Conservation (phyloP, 805 yeast genomes). For the Metschnikowia lachancei region DNA sequence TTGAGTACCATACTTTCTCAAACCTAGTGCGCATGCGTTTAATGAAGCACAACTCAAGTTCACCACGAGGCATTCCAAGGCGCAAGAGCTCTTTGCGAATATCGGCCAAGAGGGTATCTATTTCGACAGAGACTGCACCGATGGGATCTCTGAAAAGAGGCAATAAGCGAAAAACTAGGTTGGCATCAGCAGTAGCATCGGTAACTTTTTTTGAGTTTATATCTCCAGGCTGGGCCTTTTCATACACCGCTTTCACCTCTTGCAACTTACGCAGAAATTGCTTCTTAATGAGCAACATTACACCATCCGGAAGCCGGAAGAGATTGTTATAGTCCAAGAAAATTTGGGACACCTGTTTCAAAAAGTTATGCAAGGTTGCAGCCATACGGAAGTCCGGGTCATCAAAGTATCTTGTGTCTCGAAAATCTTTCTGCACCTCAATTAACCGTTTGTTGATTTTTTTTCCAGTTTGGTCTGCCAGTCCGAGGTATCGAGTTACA, state of each 20-base stretch:
- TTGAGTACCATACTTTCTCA: slow-evolving; percentile 11
- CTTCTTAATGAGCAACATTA: slow-evolving; percentile 1
- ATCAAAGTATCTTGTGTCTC: not conserved
- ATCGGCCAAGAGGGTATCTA: slow-evolving; percentile 1
- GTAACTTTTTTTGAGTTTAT: not conserved
- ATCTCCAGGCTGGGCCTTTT: not conserved
- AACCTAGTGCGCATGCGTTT: slow-evolving; percentile 9
- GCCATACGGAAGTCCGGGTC: slow-evolving; percentile 1
- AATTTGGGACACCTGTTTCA: slow-evolving; percentile 5
- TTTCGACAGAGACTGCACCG: slow-evolving; percentile 1
- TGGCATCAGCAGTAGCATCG: slow-evolving; percentile 1
- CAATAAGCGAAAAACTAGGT: slow-evolving; percentile 1
- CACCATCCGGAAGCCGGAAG: slow-evolving; percentile 7
- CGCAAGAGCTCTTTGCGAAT: slow-evolving; percentile 5
- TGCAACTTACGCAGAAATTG: slow-evolving; percentile 4
- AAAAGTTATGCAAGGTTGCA: slow-evolving; percentile 1
- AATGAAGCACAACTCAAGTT: slow-evolving; percentile 3
- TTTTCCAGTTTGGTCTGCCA: slow-evolving; percentile 5
- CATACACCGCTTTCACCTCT: not conserved
- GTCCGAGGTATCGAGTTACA: slow-evolving; percentile 5
- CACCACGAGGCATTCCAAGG: not conserved
- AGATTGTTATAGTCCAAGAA: slow-evolving; percentile 10
- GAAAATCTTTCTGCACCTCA: not conserved
- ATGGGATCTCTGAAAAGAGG: slow-evolving; percentile 11
- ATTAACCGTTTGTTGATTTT: slow-evolving; percentile 1